Percentiles rank a stretch among this genome's conserved stretches.
These are phyloP conservation scores for Colletotrichum liaoningense DNA, from an alignment of 2,329 filamentous ascomycete species.

Conservation along the genomic window DNA sequence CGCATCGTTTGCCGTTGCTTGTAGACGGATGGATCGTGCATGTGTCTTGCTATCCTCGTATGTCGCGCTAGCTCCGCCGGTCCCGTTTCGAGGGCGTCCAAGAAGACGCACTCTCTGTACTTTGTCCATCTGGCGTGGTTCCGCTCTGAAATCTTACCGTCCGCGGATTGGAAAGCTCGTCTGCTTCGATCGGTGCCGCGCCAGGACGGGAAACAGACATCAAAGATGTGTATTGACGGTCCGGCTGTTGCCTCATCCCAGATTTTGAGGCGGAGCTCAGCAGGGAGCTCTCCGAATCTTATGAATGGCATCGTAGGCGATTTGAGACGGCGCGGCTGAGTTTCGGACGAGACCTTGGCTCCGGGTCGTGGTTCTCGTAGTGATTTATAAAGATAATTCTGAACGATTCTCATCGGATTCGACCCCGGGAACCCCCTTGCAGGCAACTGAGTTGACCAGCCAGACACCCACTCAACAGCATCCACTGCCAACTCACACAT, in stretches of 20 bases:
- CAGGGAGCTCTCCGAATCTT: slow-evolving; percentile 22
- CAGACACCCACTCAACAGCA: slow-evolving; percentile 2
- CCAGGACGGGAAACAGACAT: slow-evolving; percentile 43
- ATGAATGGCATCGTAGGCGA: slow-evolving; percentile 44
- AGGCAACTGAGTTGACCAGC: background rate
- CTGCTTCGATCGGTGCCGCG: slow-evolving; percentile 12
- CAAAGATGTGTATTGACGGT: slow-evolving; percentile 43
- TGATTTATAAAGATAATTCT: background rate
- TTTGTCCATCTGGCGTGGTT: slow-evolving; percentile 11
- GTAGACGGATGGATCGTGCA: slow-evolving; percentile 23
- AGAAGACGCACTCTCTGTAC: slow-evolving; percentile 28
- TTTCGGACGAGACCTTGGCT: background rate
- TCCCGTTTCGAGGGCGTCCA: slow-evolving; percentile 20
- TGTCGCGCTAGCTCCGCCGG: background rate
- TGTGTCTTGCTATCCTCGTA: slow-evolving; percentile 17
- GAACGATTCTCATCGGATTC: background rate
- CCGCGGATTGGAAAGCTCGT: slow-evolving; percentile 8
- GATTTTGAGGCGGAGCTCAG: slow-evolving; percentile 30
- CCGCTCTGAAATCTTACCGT: background rate
- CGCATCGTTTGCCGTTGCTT: slow-evolving; percentile 12
- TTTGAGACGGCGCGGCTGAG: too few species aligned
- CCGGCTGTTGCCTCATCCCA: slow-evolving; percentile 32
- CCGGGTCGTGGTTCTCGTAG: background rate
- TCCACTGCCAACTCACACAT: slow-evolving; percentile 5
- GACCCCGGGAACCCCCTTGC: background rate